Evolutionary conservation across 225 moss, liverwort and hornwort genomes (phyloP).

Genomic region (Straminergon stramineum): DNA sequence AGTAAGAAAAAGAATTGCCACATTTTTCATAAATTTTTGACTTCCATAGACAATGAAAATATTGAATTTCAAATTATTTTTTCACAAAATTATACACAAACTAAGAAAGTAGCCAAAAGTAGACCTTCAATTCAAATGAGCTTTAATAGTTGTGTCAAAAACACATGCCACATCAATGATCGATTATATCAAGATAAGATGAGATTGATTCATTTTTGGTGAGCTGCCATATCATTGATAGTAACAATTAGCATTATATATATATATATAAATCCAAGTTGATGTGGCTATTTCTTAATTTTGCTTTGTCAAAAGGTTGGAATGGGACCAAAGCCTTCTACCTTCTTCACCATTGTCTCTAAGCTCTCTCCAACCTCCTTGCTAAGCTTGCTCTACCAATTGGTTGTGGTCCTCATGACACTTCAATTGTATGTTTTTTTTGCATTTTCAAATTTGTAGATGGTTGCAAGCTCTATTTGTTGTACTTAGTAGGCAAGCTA

Average conservation of each 20-base stretch:
- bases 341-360: not conserved
- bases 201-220: not conserved
- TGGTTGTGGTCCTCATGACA: too few species aligned
- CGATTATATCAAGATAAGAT: not conserved
- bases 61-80: too few species aligned
- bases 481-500: not conserved
- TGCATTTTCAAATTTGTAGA: not conserved
- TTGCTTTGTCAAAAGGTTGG: not conserved
- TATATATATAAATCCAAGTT: not conserved
- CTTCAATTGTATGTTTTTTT: not conserved
- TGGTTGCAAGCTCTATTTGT: not conserved
- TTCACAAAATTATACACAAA: too few species aligned
- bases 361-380: not conserved
- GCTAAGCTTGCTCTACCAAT: not conserved
- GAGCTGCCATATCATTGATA: accelerated
- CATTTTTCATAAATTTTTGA: not conserved
- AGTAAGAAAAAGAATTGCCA: not conserved
- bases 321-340: not conserved
- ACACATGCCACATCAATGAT: not conserved
- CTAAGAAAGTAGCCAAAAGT: too few species aligned
- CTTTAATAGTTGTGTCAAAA: not conserved
- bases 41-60: too few species aligned
- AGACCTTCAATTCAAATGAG: not conserved
- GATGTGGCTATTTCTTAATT: not conserved
- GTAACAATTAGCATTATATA: accelerated